Evolutionary conservation across 108 stramenopile species (phyloP).

Genomic region (Cylindrotheca fusiformis): DNA sequence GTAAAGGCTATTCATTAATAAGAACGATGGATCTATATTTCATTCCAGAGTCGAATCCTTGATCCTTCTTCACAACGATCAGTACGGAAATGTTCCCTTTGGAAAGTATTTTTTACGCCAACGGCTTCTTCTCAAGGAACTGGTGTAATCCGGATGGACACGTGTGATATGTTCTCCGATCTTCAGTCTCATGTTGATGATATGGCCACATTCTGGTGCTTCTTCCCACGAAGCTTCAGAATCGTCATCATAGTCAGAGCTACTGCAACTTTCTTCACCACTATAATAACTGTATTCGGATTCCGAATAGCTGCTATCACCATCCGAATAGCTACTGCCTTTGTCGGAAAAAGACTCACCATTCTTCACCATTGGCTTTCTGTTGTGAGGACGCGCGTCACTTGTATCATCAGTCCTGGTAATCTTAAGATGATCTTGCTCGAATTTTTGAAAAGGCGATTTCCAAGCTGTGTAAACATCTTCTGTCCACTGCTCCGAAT

Average conservation of each 20-base stretch:
- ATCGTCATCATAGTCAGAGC: slow-evolving; percentile 18
- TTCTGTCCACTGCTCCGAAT: slow-evolving; percentile 69
- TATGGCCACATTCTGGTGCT: slow-evolving; percentile 59
- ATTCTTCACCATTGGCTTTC: neutral
- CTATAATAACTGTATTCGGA: neutral
- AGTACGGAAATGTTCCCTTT: slow-evolving; percentile 50
- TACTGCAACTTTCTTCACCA: slow-evolving; percentile 1
- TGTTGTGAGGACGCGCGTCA: neutral
- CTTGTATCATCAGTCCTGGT: neutral
- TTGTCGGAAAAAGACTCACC: neutral
- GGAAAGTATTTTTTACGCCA: slow-evolving; percentile 85
- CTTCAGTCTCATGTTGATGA: slow-evolving; percentile 58
- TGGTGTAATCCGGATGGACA: slow-evolving; percentile 64
- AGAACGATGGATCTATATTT: no score
- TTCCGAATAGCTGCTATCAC: neutral
- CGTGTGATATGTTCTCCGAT: slow-evolving; percentile 70
- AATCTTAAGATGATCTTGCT: neutral
- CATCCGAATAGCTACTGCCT: neutral
- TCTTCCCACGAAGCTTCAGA: slow-evolving; percentile 49
- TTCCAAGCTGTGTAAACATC: slow-evolving; percentile 78
- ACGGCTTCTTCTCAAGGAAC: slow-evolving; percentile 67
- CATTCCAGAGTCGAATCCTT: no score
- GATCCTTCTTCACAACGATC: no score
- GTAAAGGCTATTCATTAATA: no score
- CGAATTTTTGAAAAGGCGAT: slow-evolving; percentile 18